These are phyloP conservation scores for Scutellaria barbata DNA, from an alignment of 257 asterid species.

Conservation along the genomic window DNA sequence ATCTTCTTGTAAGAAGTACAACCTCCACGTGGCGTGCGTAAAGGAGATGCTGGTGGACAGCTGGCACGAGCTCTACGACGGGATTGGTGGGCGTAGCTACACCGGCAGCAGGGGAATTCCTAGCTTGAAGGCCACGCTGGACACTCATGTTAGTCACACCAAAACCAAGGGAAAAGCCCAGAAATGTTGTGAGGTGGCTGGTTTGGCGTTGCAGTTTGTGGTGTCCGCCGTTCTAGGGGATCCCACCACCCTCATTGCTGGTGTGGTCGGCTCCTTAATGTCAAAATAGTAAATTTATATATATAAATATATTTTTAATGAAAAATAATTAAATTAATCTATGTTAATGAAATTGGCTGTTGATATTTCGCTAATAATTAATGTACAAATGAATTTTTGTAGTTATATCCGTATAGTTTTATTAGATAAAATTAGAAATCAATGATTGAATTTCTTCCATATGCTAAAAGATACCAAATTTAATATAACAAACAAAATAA, in stretches of 20 bases:
- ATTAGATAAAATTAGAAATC: too few relatives aligned
- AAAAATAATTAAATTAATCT: too few relatives aligned
- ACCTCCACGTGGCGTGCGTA: slow-evolving; percentile 93
- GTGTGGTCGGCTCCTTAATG: slow-evolving; percentile 69
- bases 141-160: slow-evolving; percentile 49
- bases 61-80: slow-evolving; percentile 80
- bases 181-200: slow-evolving; percentile 87
- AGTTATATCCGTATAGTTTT: too few relatives aligned
- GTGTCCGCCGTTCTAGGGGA: slow-evolving; percentile 95
- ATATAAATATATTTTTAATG: not conserved
- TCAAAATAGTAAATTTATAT: slow-evolving; percentile 46
- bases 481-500: too few relatives aligned
- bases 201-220: slow-evolving; percentile 83
- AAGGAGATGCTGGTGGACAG: slow-evolving; percentile 88
- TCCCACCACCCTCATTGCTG: slow-evolving; percentile 93
- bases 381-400: not conserved
- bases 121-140: slow-evolving; percentile 68
- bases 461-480: too few relatives aligned
- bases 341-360: not conserved
- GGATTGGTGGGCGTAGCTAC: slow-evolving; percentile 21
- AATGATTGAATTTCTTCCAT: too few relatives aligned
- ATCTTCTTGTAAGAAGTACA: slow-evolving; percentile 87
- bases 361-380: not conserved
- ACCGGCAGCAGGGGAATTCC: slow-evolving; percentile 52
- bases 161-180: slow-evolving; percentile 66